Conservation (phyloP, 306 rosid genomes). For the Adenanthera pavonina region DNA sequence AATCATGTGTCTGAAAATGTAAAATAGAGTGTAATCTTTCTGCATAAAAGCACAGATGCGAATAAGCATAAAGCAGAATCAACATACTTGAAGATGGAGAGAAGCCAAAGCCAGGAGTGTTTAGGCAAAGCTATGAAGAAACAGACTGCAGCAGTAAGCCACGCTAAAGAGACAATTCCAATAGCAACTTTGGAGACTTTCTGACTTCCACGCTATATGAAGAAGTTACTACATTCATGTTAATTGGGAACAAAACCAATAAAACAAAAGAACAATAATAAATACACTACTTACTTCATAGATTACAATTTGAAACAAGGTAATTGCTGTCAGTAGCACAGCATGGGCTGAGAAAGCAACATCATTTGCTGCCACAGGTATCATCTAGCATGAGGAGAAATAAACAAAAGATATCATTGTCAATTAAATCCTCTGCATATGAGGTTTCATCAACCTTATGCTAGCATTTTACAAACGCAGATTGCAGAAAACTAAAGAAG, state of each 20-base stretch:
- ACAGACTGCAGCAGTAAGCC: conserved; percentile 83
- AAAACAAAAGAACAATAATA: conserved; percentile 20
- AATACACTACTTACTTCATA: conserved; percentile 63
- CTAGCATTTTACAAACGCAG: not conserved
- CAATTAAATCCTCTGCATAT: conserved; percentile 1
- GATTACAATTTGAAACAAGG: conserved; percentile 73
- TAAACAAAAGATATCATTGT: not conserved
- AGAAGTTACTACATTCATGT: conserved; percentile 33
- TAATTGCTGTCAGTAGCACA: conserved; percentile 72
- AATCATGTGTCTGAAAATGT: not conserved
- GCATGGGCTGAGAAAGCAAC: conserved; percentile 93
- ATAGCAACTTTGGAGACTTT: conserved; percentile 66
- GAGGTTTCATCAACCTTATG: conserved; percentile 9
- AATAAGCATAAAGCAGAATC: conserved; percentile 29
- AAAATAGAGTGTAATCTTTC: not conserved
- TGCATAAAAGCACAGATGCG: not conserved
- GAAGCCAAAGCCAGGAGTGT: conserved; percentile 95
- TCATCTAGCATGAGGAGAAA: conserved; percentile 65
- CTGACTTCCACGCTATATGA: conserved; percentile 80
- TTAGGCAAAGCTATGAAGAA: conserved; percentile 75
- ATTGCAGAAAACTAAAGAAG: not conserved
- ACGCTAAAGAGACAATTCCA: conserved; percentile 65
- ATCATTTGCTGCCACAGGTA: conserved; percentile 94
- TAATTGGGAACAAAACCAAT: conserved; percentile 1
- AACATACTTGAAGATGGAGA: conserved; percentile 72